Percentiles rank a stretch among this genome's conserved stretches.
Evolutionary conservation across 805 yeast genomes (phyloP).

Genomic region (Ogataea methanolica): DNA sequence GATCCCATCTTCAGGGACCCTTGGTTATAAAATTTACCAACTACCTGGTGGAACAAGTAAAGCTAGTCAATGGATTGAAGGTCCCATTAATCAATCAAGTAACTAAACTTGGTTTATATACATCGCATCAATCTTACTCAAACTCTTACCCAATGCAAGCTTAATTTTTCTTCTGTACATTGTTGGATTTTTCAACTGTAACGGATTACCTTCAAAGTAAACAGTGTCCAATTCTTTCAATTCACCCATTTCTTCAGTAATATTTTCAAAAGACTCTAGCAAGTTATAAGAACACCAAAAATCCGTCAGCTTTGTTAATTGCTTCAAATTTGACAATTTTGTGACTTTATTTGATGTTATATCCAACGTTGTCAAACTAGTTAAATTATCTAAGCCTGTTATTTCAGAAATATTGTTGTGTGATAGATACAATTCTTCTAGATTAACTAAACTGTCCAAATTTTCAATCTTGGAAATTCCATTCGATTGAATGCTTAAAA

Average conservation of each 20-base stretch:
- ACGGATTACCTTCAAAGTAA: conserved; percentile 90
- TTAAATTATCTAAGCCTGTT: conserved; percentile 72
- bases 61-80: too few species aligned
- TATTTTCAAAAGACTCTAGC: conserved; percentile 61
- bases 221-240: conserved; percentile 75
- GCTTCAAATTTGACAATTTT: conserved; percentile 58
- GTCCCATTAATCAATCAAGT: too few species aligned
- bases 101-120: conserved; percentile 31
- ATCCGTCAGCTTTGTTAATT: conserved; percentile 73
- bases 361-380: conserved; percentile 69
- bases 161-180: conserved; percentile 81
- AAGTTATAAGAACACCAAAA: conserved; percentile 88
- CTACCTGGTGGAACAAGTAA: too few species aligned
- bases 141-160: conserved; percentile 63
- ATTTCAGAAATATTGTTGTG: conserved; percentile 74
- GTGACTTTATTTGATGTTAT: conserved; percentile 70
- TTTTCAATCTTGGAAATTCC: conserved; percentile 76
- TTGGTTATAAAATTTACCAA: too few species aligned
- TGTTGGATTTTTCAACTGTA: conserved; percentile 68
- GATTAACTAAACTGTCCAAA: conserved; percentile 59
- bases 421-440: conserved; percentile 85
- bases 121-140: conserved; percentile 89
- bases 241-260: conserved; percentile 59
- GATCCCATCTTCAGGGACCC: too few species aligned
- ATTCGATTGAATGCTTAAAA: conserved; percentile 87